phyloP scores from a whole-genome alignment of 139 green algal genomes.

The Chlorella vulgaris region DNA sequence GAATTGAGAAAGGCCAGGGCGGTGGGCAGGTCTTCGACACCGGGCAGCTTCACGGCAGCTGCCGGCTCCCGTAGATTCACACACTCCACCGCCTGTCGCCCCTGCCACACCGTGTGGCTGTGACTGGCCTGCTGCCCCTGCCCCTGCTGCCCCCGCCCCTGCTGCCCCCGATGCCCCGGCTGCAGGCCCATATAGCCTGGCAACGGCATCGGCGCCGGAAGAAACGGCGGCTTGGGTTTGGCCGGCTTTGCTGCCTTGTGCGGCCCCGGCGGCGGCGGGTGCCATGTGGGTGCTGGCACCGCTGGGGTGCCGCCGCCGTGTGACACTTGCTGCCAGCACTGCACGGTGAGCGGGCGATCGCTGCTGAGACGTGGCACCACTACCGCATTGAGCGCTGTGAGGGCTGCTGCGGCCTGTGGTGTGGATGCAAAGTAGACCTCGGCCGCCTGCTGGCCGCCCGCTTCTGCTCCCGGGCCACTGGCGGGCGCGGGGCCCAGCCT shows the following conservation, averaged over 20 bases:
- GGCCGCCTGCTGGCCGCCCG: not conserved
- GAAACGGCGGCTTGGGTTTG: too few relatives aligned
- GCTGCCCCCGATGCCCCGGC: not conserved
- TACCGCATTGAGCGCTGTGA: constrained; percentile 13
- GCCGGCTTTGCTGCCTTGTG: too few relatives aligned
- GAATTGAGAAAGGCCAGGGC: not conserved
- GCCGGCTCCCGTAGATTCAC: not conserved
- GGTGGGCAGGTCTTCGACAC: not conserved
- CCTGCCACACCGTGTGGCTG: too few relatives aligned
- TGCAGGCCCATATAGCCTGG: too few relatives aligned
- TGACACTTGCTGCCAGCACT: not conserved
- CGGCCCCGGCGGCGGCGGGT: not conserved
- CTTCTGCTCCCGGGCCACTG: not conserved
- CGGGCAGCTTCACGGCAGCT: not conserved
- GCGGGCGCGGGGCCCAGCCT: not conserved
- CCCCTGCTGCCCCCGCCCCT: not conserved
- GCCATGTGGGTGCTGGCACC: not conserved
- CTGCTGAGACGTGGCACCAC: constrained; percentile 2
- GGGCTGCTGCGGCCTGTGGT: constrained; percentile 4
- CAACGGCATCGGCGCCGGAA: too few relatives aligned
- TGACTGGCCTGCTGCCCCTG: not conserved
- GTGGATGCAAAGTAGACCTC: constrained; percentile 3
- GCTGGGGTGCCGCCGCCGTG: not conserved
- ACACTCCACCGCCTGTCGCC: not conserved
- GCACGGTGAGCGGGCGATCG: not conserved